Conservation (phyloP, 352 stramenopile genomes). For the Globisporangium orthogonon region DNA sequence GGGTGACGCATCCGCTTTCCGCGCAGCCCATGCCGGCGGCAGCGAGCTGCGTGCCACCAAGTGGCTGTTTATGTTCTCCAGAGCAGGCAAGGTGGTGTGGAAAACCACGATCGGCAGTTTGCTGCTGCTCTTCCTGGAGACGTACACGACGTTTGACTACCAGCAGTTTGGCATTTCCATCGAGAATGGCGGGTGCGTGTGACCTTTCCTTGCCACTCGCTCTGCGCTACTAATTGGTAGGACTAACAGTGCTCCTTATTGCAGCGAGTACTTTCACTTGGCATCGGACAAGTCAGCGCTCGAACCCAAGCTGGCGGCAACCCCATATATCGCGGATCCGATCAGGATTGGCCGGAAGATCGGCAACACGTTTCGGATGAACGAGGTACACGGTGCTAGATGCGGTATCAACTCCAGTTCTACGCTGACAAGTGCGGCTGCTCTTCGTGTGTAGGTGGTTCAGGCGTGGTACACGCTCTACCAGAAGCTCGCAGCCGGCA, state of each 20-base stretch:
- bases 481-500: conserved; percentile 23
- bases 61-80: conserved; percentile 65
- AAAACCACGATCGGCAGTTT: conserved; percentile 65
- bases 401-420: background rate
- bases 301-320: conserved; percentile 32
- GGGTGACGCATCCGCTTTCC: background rate
- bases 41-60: conserved; percentile 18
- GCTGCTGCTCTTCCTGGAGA: conserved; percentile 76
- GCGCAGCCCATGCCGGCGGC: background rate
- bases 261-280: conserved; percentile 70
- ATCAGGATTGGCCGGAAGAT: conserved; percentile 63
- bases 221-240: background rate
- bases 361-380: conserved; percentile 80
- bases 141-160: conserved; percentile 83
- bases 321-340: conserved; percentile 68
- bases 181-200: conserved; percentile 52
- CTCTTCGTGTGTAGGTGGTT: conserved; percentile 18
- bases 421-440: background rate
- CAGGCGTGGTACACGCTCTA: conserved; percentile 32
- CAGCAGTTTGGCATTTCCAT: conserved; percentile 73
- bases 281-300: conserved; percentile 31
- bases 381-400: conserved; percentile 34
- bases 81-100: conserved; percentile 54
- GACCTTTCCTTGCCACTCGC: background rate
- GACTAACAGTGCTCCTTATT: background rate